phyloP scores from a whole-genome alignment of 306 rosid genomes.

The Ammopiptanthus mongolicus region DNA sequence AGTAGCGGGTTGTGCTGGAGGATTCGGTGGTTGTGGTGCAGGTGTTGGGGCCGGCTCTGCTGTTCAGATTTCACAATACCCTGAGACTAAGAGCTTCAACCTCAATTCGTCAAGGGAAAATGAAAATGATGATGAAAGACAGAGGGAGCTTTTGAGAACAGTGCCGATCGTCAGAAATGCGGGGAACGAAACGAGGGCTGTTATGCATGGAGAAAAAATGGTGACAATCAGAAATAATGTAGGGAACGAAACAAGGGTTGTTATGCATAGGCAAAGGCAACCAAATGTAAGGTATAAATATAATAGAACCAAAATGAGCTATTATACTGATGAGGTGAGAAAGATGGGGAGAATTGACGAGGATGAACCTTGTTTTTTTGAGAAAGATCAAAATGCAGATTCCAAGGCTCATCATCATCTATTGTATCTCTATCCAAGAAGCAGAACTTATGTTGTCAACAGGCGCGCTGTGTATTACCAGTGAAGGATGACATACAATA shows the following conservation, averaged over 20 bases:
- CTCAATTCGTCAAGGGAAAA: neutral
- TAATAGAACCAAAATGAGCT: conserved; percentile 30
- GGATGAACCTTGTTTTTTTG: conserved; percentile 44
- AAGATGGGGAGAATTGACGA: conserved; percentile 52
- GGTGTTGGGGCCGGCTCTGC: neutral
- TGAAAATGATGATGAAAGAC: neutral
- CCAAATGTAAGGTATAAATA: neutral
- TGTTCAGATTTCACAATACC: neutral
- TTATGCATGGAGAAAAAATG: neutral
- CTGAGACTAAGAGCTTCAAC: conserved; percentile 16
- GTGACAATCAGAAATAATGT: neutral
- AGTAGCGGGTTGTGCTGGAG: conserved; percentile 22
- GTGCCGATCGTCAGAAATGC: neutral
- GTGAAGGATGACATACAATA: neutral
- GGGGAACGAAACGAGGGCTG: neutral
- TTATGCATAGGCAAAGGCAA: conserved; percentile 3
- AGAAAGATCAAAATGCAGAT: conserved; percentile 26
- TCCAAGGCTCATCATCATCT: conserved; percentile 4
- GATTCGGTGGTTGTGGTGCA: conserved; percentile 7
- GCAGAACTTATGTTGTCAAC: conserved; percentile 20
- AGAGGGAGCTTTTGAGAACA: neutral
- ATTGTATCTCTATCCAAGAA: conserved; percentile 26
- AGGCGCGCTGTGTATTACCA: neutral
- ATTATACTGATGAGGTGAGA: conserved; percentile 31
- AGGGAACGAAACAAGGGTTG: neutral